Conservation (phyloP, 2,329 filamentous ascomycete genomes). For the Gremmenia infestans region DNA sequence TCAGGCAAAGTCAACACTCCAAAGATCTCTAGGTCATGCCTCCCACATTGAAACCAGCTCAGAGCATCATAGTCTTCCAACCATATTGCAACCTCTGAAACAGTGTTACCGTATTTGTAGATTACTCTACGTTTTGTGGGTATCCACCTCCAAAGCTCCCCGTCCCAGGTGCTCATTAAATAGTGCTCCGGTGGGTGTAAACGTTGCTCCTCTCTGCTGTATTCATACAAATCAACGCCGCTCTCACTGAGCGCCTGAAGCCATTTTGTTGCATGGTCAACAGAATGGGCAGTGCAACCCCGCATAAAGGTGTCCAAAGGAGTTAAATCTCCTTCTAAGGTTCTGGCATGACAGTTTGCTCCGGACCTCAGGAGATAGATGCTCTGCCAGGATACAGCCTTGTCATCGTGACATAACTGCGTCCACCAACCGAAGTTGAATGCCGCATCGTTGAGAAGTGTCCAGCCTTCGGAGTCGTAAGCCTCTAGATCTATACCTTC, state of each 20-base stretch:
- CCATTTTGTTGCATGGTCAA: slow-evolving; percentile 9
- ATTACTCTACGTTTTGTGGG: slow-evolving; percentile 8
- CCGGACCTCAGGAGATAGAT: slow-evolving; percentile 8
- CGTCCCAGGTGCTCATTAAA: slow-evolving; percentile 6
- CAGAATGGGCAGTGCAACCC: slow-evolving; percentile 7
- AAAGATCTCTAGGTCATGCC: slow-evolving; percentile 9
- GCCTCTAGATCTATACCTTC: slow-evolving; percentile 1
- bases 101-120: slow-evolving; percentile 3
- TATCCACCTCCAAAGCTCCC: slow-evolving; percentile 10
- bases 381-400: slow-evolving; percentile 5
- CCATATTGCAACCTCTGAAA: slow-evolving; percentile 9
- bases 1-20: not conserved
- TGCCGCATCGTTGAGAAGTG: slow-evolving; percentile 7
- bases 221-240: slow-evolving; percentile 8
- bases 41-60: slow-evolving; percentile 10
- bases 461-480: slow-evolving; percentile 10
- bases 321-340: slow-evolving; percentile 1
- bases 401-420: not conserved
- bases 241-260: slow-evolving; percentile 3
- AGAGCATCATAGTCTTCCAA: slow-evolving; percentile 15
- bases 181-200: slow-evolving; percentile 4
- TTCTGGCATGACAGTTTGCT: slow-evolving; percentile 6
- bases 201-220: slow-evolving; percentile 3
- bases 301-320: slow-evolving; percentile 10
- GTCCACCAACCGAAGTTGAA: slow-evolving; percentile 14